Percentiles rank a stretch among this genome's conserved stretches.
Evolutionary conservation across 169 alveolate species (phyloP).

Genomic region (Babesia bigemina): DNA sequence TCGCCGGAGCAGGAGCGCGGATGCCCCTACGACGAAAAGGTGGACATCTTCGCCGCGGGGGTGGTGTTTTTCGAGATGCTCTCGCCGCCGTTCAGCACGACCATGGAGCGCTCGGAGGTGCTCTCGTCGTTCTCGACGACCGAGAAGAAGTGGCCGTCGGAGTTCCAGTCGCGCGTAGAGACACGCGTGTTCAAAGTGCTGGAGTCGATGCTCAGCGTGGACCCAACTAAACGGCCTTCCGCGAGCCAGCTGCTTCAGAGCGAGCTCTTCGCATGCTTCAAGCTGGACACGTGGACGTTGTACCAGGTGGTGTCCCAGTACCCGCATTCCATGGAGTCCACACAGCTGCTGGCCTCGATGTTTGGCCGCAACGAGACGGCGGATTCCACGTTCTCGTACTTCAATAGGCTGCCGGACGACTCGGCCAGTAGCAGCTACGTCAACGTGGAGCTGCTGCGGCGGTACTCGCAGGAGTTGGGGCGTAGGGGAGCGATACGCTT

Average conservation of each 20-base stretch:
- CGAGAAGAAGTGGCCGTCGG: constrained; percentile 70
- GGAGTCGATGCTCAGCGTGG: constrained; percentile 69
- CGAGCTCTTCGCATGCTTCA: constrained; percentile 63
- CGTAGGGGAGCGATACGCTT: constrained; percentile 44
- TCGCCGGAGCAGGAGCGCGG: constrained; percentile 84
- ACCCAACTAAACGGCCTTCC: constrained; percentile 75
- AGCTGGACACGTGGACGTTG: constrained; percentile 66
- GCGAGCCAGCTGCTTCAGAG: constrained; percentile 74
- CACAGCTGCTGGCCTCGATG: constrained; percentile 67
- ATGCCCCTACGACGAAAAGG: constrained; percentile 78
- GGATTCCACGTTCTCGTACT: constrained; percentile 34
- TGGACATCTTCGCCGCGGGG: constrained; percentile 82
- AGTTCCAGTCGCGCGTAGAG: constrained; percentile 70
- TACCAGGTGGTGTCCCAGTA: constrained; percentile 71
- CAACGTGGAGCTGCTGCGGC: constrained; percentile 47
- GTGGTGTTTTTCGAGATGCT: constrained; percentile 86
- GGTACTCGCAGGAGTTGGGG: constrained; percentile 64
- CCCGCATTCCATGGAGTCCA: constrained; percentile 77
- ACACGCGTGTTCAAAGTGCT: constrained; percentile 65
- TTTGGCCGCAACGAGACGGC: constrained; percentile 61
- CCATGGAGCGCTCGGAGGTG: constrained; percentile 80
- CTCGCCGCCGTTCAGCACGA: constrained; percentile 80
- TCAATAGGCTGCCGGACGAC: constrained; percentile 31
- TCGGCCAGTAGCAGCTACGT: constrained; percentile 54
- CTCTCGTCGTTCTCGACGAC: constrained; percentile 69